Evolutionary conservation across 176 grass and related monocot genomes (phyloP).

Genomic region (Neostapfia colusana): DNA sequence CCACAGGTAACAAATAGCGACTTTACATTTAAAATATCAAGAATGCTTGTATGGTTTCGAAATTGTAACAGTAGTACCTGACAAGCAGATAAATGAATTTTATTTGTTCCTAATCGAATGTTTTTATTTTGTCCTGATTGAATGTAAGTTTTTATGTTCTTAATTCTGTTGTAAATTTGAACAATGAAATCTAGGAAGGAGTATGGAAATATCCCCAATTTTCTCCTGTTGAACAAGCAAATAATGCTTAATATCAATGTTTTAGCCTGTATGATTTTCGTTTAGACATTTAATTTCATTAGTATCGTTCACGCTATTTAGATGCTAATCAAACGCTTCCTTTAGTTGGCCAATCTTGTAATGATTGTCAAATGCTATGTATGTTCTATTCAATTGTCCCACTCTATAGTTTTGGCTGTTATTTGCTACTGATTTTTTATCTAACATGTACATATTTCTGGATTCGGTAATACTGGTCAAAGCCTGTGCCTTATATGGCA

Average conservation of each 20-base stretch:
- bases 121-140: background rate
- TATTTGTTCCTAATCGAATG: background rate
- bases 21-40: background rate
- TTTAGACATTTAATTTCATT: background rate
- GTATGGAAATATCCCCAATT: background rate
- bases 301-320: background rate
- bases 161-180: background rate
- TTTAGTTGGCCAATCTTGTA: background rate
- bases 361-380: background rate
- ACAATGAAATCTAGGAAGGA: background rate
- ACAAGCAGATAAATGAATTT: background rate
- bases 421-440: background rate
- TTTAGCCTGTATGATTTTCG: background rate
- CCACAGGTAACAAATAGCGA: conserved; percentile 57
- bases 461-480: background rate
- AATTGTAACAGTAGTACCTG: conserved; percentile 4
- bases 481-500: background rate
- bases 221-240: background rate
- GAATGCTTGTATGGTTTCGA: conserved; percentile 2
- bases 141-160: background rate
- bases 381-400: background rate
- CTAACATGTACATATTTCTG: background rate
- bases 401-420: background rate
- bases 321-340: background rate
- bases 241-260: background rate